Conservation (phyloP, 352 stramenopile genomes). For the Thraustotheca clavata region DNA sequence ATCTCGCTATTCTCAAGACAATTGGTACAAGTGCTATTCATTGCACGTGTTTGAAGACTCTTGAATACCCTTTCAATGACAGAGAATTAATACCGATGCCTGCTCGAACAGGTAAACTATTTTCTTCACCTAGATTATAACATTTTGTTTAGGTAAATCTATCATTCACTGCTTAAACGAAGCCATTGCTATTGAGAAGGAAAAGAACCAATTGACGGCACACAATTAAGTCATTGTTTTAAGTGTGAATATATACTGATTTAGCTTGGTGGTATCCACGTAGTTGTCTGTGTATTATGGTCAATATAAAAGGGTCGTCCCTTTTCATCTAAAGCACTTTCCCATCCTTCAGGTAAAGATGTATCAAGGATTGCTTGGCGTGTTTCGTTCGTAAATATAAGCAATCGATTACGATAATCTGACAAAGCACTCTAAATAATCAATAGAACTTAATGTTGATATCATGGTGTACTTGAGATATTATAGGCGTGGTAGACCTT, state of each 20-base stretch:
- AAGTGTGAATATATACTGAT: too few relatives aligned
- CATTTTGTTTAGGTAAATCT: background rate
- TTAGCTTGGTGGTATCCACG: conserved; percentile 34
- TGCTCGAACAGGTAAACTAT: too few relatives aligned
- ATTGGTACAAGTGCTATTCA: background rate
- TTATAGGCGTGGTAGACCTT: too few relatives aligned
- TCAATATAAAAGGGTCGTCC: conserved; percentile 65
- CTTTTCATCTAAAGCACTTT: conserved; percentile 58
- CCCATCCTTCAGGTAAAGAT: conserved; percentile 53
- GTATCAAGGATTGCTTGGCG: background rate
- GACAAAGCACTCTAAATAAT: too few relatives aligned
- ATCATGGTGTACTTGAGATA: too few relatives aligned
- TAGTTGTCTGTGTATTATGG: conserved; percentile 64
- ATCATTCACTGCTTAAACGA: conserved; percentile 2
- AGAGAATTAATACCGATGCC: too few relatives aligned
- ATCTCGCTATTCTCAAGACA: conserved; percentile 30
- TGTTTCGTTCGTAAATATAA: background rate
- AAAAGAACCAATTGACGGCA: background rate
- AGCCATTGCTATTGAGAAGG: background rate
- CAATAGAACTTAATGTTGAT: too few relatives aligned
- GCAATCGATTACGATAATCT: background rate
- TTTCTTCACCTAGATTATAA: too few relatives aligned
- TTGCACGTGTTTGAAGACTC: too few relatives aligned
- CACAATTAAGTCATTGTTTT: background rate
- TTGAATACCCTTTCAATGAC: too few relatives aligned